A percentile compares a stretch with the other conserved stretches of the same genome.
Evolutionary conservation across 2,329 filamentous ascomycete species (phyloP).

Genomic region (Fusarium sp.): DNA sequence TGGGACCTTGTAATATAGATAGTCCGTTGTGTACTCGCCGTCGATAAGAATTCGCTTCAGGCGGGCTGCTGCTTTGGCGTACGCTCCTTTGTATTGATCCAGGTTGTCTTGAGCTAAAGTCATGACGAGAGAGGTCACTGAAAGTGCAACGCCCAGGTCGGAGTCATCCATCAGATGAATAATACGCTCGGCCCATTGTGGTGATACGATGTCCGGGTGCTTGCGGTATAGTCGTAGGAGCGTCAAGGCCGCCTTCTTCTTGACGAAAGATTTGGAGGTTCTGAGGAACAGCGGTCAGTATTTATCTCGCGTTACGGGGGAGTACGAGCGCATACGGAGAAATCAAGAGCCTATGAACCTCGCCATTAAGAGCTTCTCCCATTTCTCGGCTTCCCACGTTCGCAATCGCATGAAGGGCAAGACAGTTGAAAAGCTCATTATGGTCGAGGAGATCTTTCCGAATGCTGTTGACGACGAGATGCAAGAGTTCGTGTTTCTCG

Average conservation of each 20-base stretch:
- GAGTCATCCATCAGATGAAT: constrained; percentile 98
- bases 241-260: constrained; percentile 98
- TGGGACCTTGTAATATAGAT: constrained; percentile 99
- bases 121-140: constrained; percentile 95
- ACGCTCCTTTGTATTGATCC: constrained; percentile 94
- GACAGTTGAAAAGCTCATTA: constrained; percentile 97
- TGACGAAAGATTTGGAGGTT: constrained; percentile 93
- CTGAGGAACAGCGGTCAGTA: constrained; percentile 40
- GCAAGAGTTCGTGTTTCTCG: constrained; percentile 94
- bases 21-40: constrained; percentile 88
- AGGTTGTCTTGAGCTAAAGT: constrained; percentile 91
- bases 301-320: background rate
- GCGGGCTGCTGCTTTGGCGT: constrained; percentile 90
- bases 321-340: constrained; percentile 76
- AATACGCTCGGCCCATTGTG: constrained; percentile 97
- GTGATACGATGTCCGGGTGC: constrained; percentile 90
- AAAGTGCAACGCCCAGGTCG: constrained; percentile 93
- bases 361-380: constrained; percentile 90
- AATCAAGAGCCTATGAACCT: constrained; percentile 93
- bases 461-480: constrained; percentile 98
- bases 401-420: constrained; percentile 96
- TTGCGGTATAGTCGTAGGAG: constrained; percentile 94
- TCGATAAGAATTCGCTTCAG: constrained; percentile 93
- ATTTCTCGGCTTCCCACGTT: constrained; percentile 98
- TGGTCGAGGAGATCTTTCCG: constrained; percentile 94